A percentile compares a stretch with the other conserved stretches of the same genome.
phyloP scores from a whole-genome alignment of 345 rosid genomes.

The Eucalyptus pumila region DNA sequence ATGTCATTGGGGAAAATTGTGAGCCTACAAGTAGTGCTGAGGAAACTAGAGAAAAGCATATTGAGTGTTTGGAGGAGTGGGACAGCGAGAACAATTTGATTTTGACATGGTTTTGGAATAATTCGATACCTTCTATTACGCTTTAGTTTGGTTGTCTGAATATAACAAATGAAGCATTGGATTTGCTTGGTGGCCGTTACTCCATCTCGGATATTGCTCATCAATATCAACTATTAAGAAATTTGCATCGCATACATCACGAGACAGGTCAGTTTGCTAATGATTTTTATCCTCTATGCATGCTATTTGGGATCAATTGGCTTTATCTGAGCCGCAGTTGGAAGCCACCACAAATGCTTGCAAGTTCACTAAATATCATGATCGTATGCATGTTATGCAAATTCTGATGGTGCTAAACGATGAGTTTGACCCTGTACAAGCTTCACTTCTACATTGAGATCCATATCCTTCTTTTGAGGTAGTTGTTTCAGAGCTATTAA shows the following conservation, averaged over 20 bases:
- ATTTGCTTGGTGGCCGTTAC: neutral
- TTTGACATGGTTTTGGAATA: neutral
- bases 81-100: fast-evolving
- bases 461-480: neutral
- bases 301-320: neutral
- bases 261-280: fast-evolving
- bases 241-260: neutral
- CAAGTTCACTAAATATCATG: neutral
- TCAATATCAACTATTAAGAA: neutral
- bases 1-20: neutral
- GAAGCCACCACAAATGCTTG: fast-evolving
- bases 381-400: neutral
- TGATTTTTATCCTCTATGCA: neutral
- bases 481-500: neutral
- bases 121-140: neutral
- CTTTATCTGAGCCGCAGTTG: neutral
- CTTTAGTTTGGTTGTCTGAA: neutral
- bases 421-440: neutral
- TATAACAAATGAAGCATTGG: neutral
- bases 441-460: neutral
- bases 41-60: neutral
- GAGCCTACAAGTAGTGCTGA: fast-evolving
- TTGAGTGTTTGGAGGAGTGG: neutral
- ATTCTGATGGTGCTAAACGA: fast-evolving
- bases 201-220: neutral